These are phyloP conservation scores for Naganishia onofrii DNA, from an alignment of 768 basidiomycete genomes.

Conservation along the genomic window DNA sequence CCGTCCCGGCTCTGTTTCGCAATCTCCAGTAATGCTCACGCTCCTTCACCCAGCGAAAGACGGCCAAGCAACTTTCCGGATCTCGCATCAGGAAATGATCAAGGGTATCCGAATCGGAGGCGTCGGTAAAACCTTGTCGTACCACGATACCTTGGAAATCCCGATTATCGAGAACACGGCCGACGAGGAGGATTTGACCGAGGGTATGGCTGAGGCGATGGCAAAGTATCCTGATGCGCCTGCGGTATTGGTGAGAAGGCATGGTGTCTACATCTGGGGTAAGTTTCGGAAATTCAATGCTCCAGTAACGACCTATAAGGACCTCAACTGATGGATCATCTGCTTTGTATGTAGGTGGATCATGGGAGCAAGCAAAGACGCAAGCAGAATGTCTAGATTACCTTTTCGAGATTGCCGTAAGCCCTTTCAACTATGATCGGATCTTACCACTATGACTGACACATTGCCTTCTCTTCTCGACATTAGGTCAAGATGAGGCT, in stretches of 20 bases:
- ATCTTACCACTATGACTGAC: neutral
- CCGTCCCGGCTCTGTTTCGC: neutral
- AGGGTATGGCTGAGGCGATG: constrained; percentile 79
- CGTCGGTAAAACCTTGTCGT: constrained; percentile 70
- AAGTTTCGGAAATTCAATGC: constrained; percentile 31
- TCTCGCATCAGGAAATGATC: constrained; percentile 94
- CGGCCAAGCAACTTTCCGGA: constrained; percentile 59
- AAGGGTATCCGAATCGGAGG: constrained; percentile 79
- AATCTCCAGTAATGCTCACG: constrained; percentile 71
- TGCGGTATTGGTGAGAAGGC: constrained; percentile 71
- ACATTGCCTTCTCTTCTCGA: neutral
- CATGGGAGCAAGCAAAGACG: constrained; percentile 83
- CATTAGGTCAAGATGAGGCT: constrained; percentile 32
- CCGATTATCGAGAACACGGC: constrained; percentile 92
- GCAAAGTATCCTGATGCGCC: constrained; percentile 71
- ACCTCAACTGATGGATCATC: too few relatives aligned
- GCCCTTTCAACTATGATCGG: neutral
- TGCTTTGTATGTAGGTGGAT: constrained; percentile 53
- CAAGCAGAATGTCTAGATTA: constrained; percentile 90
- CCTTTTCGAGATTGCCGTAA: constrained; percentile 71
- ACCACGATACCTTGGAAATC: constrained; percentile 77
- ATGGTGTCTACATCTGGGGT: constrained; percentile 87
- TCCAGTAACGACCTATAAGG: too few relatives aligned
- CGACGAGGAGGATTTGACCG: constrained; percentile 80
- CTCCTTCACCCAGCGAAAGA: constrained; percentile 63